These are phyloP conservation scores for Boletus insuetus DNA, from an alignment of 768 basidiomycete genomes.

Conservation along the genomic window DNA sequence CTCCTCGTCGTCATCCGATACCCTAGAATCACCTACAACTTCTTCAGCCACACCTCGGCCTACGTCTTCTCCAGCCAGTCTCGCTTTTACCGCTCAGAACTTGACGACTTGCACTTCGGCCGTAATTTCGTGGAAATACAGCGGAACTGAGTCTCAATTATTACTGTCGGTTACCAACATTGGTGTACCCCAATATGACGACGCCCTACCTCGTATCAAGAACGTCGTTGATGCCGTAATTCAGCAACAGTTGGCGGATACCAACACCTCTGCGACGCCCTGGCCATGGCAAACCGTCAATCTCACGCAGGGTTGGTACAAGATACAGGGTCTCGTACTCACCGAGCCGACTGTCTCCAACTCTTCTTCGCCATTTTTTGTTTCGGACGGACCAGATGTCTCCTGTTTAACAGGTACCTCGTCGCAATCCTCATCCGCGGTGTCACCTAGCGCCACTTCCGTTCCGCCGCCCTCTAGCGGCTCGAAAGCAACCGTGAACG, in stretches of 20 bases:
- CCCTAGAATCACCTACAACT: conserved; percentile 8
- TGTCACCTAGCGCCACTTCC: conserved; percentile 6
- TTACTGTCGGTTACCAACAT: conserved; percentile 41
- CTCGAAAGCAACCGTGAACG: conserved; percentile 17
- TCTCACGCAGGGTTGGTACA: conserved; percentile 50
- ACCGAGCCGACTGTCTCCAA: neutral
- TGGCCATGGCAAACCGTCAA: conserved; percentile 48
- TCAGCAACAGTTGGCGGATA: conserved; percentile 24
- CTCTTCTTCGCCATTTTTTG: conserved; percentile 33
- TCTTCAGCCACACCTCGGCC: conserved; percentile 17
- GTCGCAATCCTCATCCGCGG: conserved; percentile 11
- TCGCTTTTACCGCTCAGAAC: conserved; percentile 27
- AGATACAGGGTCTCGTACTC: conserved; percentile 23
- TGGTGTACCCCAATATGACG: conserved; percentile 29
- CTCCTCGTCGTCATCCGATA: conserved; percentile 5
- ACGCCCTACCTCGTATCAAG: conserved; percentile 3
- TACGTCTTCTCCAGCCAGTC: conserved; percentile 10
- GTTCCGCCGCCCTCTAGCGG: neutral
- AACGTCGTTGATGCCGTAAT: conserved; percentile 2
- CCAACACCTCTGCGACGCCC: conserved; percentile 19
- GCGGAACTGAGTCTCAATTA: conserved; percentile 30
- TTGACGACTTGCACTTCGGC: conserved; percentile 36
- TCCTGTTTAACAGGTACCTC: conserved; percentile 29
- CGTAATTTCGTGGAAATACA: conserved; percentile 40
- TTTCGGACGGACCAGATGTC: conserved; percentile 36